These are phyloP conservation scores for Anisodus acutangulus DNA, from an alignment of 257 asterid species.

Conservation along the genomic window DNA sequence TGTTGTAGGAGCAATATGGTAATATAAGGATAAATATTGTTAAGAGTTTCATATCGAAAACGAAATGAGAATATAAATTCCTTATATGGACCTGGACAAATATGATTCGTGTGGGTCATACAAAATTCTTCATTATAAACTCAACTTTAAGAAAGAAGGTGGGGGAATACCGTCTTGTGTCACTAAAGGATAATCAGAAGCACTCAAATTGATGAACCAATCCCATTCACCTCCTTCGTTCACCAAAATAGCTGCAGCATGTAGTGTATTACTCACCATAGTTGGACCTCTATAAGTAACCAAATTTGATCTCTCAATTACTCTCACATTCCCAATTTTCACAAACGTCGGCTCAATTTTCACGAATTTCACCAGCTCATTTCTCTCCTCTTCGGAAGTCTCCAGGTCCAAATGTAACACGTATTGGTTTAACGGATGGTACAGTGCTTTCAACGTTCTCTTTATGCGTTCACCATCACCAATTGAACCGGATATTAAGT, in stretches of 20 bases:
- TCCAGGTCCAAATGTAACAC: conserved; percentile 72
- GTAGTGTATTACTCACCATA: conserved; percentile 76
- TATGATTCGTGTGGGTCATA: too few species aligned
- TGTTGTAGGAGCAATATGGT: too few species aligned
- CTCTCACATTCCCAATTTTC: conserved; percentile 61
- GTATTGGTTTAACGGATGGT: conserved; percentile 71
- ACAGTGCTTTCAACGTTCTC: conserved; percentile 64
- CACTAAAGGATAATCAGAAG: conserved; percentile 79
- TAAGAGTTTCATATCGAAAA: too few species aligned
- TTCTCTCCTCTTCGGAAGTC: conserved; percentile 58
- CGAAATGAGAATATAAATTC: too few species aligned
- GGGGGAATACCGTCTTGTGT: conserved; percentile 70
- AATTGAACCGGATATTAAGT: conserved; percentile 38
- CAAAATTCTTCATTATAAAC: too few species aligned
- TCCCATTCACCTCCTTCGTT: conserved; percentile 81
- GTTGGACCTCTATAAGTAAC: conserved; percentile 78
- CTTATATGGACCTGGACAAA: too few species aligned
- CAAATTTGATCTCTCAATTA: conserved; percentile 61
- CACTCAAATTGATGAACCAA: conserved; percentile 82
- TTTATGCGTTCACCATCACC: conserved; percentile 54
- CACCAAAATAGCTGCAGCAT: conserved; percentile 68
- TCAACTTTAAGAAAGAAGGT: background rate
- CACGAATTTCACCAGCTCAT: conserved; percentile 56
- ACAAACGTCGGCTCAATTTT: conserved; percentile 48
- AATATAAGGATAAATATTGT: too few species aligned